These are phyloP conservation scores for Puccinia hordei DNA, from an alignment of 1,284 basidiomycete genomes.

Conservation along the genomic window DNA sequence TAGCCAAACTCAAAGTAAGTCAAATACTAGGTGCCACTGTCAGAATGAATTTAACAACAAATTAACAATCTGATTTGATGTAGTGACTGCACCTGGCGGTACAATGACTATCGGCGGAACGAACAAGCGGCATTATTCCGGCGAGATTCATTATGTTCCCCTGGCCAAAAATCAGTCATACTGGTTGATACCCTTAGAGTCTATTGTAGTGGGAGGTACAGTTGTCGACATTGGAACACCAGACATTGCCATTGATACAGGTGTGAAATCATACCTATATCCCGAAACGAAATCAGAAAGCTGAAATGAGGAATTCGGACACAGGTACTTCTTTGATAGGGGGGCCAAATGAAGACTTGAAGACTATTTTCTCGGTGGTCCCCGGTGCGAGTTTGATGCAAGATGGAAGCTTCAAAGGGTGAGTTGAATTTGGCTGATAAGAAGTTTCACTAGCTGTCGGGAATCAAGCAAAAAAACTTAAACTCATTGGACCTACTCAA, in stretches of 20 bases:
- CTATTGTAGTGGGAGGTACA: conserved; percentile 32
- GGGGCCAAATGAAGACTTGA: conserved; percentile 37
- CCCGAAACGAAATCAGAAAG: background rate
- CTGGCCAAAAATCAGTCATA: conserved; percentile 49
- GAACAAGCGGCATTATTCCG: conserved; percentile 29
- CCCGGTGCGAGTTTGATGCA: conserved; percentile 30
- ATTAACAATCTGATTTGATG: background rate
- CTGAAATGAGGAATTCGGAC: background rate
- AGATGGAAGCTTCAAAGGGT: conserved; percentile 47
- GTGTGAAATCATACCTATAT: background rate
- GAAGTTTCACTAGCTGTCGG: background rate
- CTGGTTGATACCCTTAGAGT: conserved; percentile 41
- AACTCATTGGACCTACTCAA: conserved; percentile 4
- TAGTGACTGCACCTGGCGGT: conserved; percentile 47
- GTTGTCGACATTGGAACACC: conserved; percentile 42
- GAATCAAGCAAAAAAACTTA: background rate
- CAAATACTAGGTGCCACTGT: background rate
- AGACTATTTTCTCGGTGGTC: conserved; percentile 27
- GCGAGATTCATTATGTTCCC: conserved; percentile 42
- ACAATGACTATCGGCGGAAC: conserved; percentile 50
- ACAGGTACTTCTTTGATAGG: conserved; percentile 49
- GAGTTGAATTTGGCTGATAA: background rate
- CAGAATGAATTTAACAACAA: background rate
- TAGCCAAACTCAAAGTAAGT: background rate
- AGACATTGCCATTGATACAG: conserved; percentile 49